phyloP scores from a whole-genome alignment of 2,329 filamentous ascomycete species.

The Exophiala spinifera region DNA sequence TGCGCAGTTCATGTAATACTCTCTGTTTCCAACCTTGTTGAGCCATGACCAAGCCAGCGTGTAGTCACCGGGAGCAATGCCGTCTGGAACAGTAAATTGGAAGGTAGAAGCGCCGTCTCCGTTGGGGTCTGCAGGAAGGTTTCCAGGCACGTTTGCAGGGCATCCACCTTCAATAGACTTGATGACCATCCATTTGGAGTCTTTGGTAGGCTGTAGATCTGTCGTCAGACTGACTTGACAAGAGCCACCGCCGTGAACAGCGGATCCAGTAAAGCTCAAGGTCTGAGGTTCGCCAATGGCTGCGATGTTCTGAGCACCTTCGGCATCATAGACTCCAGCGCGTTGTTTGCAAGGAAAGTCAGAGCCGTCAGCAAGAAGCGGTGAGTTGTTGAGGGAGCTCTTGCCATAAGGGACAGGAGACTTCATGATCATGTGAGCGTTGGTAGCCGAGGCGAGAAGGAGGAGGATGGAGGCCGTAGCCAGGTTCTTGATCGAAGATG shows the following conservation, averaged over 20 bases:
- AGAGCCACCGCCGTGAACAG: constrained; percentile 84
- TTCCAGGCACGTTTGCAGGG: constrained; percentile 60
- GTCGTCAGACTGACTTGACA: constrained; percentile 87
- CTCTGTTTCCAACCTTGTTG: constrained; percentile 86
- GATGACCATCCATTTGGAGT: constrained; percentile 81
- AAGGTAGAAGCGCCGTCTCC: constrained; percentile 56
- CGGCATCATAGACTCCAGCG: constrained; percentile 45
- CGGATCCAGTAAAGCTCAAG: constrained; percentile 66
- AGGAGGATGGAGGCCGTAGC: constrained; percentile 48
- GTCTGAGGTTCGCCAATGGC: constrained; percentile 60
- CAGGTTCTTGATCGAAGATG: constrained; percentile 11
- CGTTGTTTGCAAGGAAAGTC: constrained; percentile 82
- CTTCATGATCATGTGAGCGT: constrained; percentile 74
- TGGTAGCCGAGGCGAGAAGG: constrained; percentile 55
- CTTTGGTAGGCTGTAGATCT: constrained; percentile 64
- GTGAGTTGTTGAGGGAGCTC: constrained; percentile 57
- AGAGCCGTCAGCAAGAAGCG: constrained; percentile 57
- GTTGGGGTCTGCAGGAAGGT: constrained; percentile 52
- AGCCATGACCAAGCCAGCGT: constrained; percentile 93
- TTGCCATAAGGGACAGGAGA: constrained; percentile 63
- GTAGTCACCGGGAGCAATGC: constrained; percentile 71
- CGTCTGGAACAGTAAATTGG: constrained; percentile 67
- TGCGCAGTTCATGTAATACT: constrained; percentile 98
- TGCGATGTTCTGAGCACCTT: constrained; percentile 54
- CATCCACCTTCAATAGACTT: constrained; percentile 85